These are phyloP conservation scores for Myrica gale DNA, from an alignment of 306 rosid genomes.

Conservation along the genomic window DNA sequence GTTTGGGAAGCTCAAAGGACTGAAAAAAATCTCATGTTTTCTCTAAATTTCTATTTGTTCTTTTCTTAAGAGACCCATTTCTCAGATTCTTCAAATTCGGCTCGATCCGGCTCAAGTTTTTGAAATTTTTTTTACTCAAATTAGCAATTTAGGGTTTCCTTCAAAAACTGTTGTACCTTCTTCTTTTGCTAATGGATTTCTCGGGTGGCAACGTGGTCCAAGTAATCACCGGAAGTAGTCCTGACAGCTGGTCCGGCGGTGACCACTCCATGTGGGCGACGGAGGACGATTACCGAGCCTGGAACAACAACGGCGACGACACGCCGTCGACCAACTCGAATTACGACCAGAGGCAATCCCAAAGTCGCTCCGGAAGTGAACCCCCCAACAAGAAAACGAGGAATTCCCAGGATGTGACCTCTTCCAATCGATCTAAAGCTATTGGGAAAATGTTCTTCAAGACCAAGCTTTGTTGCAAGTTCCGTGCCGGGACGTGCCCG, in stretches of 20 bases:
- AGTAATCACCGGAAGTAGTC: conserved; percentile 56
- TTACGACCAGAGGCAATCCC: conserved; percentile 64
- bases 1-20: background rate
- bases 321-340: conserved; percentile 62
- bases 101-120: too few species aligned
- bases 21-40: background rate
- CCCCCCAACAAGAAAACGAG: conserved; percentile 82
- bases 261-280: conserved; percentile 95
- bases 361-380: conserved; percentile 69
- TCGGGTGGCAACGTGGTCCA: conserved; percentile 66
- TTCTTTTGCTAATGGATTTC: conserved; percentile 57
- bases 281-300: conserved; percentile 85
- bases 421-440: conserved; percentile 68
- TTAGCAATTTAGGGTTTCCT: conserved; percentile 36
- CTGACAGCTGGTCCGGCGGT: conserved; percentile 57
- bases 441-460: conserved; percentile 98
- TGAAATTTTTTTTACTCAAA: background rate
- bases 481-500: conserved; percentile 87
- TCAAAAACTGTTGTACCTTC: background rate
- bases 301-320: conserved; percentile 55
- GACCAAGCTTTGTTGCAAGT: conserved; percentile 96
- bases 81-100: conserved; percentile 2
- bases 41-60: too few species aligned
- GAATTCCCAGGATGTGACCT: conserved; percentile 65
- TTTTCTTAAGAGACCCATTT: conserved; percentile 16